Base-by-base conservation (phyloP, 2,329 filamentous ascomycete genomes). In the Akanthomyces lecanii region DNA sequence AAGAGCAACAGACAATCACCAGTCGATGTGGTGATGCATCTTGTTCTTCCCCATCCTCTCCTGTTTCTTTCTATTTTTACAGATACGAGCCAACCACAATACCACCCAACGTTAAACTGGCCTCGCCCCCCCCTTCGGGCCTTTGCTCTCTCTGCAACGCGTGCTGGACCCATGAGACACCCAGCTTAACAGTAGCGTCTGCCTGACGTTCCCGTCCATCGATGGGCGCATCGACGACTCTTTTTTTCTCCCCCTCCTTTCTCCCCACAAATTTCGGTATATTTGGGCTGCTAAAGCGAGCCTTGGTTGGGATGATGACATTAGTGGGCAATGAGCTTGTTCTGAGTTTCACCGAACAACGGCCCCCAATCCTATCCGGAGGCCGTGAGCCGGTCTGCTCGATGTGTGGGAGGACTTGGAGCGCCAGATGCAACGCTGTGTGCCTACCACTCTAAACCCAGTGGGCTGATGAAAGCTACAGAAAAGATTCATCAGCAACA, bases 41-140 rank as follows among this genome's bases (percentile, higher is more conserved):
- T 33, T 28, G 14, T 10, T 16, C 6, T 16, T 30, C 18, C 25
- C 25, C 3, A 30, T 25, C 25, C 5, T 50, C 14, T 28, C 16
- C 12, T 23, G 8, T 33, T 33, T 38, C 28, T 21, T 48, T 60
- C 47, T 52, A 51, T 60, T 60, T 60, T 60, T 60, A 21, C 36
- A 25, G 33, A 44, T 21, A 60, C 57, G 16, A 59, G 56, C 42
- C 28, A 36, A 23, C 11, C n/a, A n/a, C 50, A 33, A 36, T 38
- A n/a, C 50, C 21, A 52, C 42, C 28, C 28, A 30, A 30, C 28
- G 28, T 30, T 30, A 30, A 30, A 30, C 6, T 2, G 28, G 4
- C 28, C 28, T 1, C 8, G 30, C 7, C 7, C 33, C 33, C 33
- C 33, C 33, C 33, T 11, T 36, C 33, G 33, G 8, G 6, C 5